phyloP scores from a whole-genome alignment of 805 yeast species.

The Nakazawaea wyomingensis region DNA sequence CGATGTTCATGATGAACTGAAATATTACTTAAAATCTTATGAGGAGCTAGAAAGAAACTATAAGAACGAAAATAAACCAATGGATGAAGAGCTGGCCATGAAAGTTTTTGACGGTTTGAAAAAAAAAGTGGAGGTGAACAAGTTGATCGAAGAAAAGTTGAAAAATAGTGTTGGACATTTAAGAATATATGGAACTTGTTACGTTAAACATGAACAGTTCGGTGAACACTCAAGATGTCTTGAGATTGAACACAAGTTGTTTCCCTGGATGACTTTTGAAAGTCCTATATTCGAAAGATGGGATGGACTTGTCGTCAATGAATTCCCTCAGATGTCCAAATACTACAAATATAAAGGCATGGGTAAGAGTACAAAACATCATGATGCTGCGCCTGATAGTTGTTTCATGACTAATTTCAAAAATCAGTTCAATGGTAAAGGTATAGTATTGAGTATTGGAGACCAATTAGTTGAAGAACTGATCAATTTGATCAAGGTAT shows the following conservation, averaged over 20 bases:
- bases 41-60: slow-evolving; percentile 7
- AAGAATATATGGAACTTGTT: slow-evolving; percentile 42
- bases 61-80: slow-evolving; percentile 8
- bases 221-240: slow-evolving; percentile 18
- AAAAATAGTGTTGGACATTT: slow-evolving; percentile 38
- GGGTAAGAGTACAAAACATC: slow-evolving; percentile 3
- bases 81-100: slow-evolving; percentile 10
- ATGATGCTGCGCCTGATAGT: not conserved
- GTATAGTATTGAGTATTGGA: slow-evolving; percentile 51
- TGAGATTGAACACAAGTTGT: slow-evolving; percentile 32
- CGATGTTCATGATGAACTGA: slow-evolving; percentile 12
- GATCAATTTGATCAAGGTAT: slow-evolving; percentile 39
- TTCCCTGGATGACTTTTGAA: slow-evolving; percentile 35
- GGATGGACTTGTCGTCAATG: slow-evolving; percentile 25
- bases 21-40: slow-evolving; percentile 6
- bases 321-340: slow-evolving; percentile 27
- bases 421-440: slow-evolving; percentile 35
- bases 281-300: slow-evolving; percentile 37
- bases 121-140: slow-evolving; percentile 3
- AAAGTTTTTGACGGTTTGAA: slow-evolving; percentile 9
- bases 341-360: slow-evolving; percentile 14
- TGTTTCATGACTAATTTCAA: slow-evolving; percentile 28
- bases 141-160: slow-evolving; percentile 17
- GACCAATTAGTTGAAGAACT: slow-evolving; percentile 42
- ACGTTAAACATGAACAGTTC: slow-evolving; percentile 17